A percentile compares a stretch with the other conserved stretches of the same genome.
phyloP scores from a whole-genome alignment of 2,329 filamentous ascomycete genomes.

The Exophiala oligosperma region DNA sequence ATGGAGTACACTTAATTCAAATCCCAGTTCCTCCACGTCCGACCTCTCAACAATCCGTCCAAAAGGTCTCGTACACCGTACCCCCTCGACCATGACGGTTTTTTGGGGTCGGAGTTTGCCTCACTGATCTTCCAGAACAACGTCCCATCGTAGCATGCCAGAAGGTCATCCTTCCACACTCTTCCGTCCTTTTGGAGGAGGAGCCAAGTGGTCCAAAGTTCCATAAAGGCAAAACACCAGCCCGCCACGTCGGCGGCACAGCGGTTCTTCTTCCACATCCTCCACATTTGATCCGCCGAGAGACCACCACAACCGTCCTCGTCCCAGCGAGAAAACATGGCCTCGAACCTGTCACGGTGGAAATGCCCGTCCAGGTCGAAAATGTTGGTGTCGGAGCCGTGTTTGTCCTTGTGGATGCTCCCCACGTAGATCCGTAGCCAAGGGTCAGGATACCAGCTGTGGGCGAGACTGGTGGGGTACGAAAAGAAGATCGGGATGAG shows the following conservation, averaged over 20 bases:
- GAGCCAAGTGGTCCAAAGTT: slow-evolving; percentile 33
- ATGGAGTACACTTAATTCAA: slow-evolving; percentile 16
- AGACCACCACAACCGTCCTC: slow-evolving; percentile 39
- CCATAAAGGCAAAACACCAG: slow-evolving; percentile 35
- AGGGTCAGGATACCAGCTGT: slow-evolving; percentile 44
- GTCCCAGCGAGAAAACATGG: slow-evolving; percentile 50
- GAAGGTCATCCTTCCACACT: slow-evolving; percentile 34
- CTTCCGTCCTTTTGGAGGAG: slow-evolving; percentile 32
- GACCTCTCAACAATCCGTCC: slow-evolving; percentile 9
- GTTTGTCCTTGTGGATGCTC: slow-evolving; percentile 46
- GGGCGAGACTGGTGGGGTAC: slow-evolving; percentile 44
- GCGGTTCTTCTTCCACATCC: slow-evolving; percentile 44
- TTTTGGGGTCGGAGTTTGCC: neutral
- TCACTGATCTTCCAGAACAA: slow-evolving; percentile 28
- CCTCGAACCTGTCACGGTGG: slow-evolving; percentile 48
- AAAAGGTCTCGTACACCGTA: slow-evolving; percentile 24
- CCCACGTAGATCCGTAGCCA: slow-evolving; percentile 43
- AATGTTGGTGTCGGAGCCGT: slow-evolving; percentile 45
- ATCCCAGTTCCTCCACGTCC: slow-evolving; percentile 26
- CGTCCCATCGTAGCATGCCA: slow-evolving; percentile 31
- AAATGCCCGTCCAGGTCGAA: slow-evolving; percentile 50
- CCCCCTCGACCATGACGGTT: slow-evolving; percentile 12
- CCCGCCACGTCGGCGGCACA: slow-evolving; percentile 47
- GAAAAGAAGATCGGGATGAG: slow-evolving; percentile 47
- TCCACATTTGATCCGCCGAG: slow-evolving; percentile 40